Evolutionary conservation across 495 filamentous ascomycete species (phyloP), one percentile per base, ranked within the genome.

Genomic region (Aspergillus sparsus): DNA sequence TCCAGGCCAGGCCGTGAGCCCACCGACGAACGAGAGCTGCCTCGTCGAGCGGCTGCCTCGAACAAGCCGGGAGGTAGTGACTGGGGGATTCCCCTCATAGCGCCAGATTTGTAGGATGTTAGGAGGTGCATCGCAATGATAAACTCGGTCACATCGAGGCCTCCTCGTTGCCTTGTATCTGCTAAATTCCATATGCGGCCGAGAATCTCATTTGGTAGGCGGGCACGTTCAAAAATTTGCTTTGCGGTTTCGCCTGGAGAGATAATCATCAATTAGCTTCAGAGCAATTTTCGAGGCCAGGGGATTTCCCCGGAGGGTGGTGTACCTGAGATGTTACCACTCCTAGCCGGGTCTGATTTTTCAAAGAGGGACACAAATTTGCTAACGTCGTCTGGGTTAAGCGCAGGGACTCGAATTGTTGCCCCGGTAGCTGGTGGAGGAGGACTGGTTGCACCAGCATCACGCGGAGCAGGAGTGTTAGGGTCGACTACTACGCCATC

Each of bases 111-210:
- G 71, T 87, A 92, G 7, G 93, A 97, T 6, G 90, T 90, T 53
- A 98, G 79, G 33, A 98, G 81, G 76, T 98, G 94, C 94, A 98
- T 98, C 10, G 95, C 93, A 65, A 98, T 94, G 66, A 97, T 89
- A 71, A 98, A 98, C 60, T 98, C 94, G 11, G 92, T 93, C 64
- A 85, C 79, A 62, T 90, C 89, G n/a, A 98, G 83, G 36, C 86
- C 87, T 31, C 94, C 95, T 53, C 92, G 85, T 70, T 96, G 91
- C 69, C 97, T 90, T 1, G 89, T 92, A 73, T 98, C 94, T 9
- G 92, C 87, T 49, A 98, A 82, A 66, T 88, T 91, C 94, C 94
- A 98, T 71, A 98, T 97, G 53, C 89, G 86, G 10, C 91, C 94
- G 16, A 98, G 81, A 2, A 90, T 80, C 64, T 97, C 92, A 70